phyloP scores from a whole-genome alignment of 1,284 basidiomycete genomes.

The Stygiomarasmius scandens region DNA sequence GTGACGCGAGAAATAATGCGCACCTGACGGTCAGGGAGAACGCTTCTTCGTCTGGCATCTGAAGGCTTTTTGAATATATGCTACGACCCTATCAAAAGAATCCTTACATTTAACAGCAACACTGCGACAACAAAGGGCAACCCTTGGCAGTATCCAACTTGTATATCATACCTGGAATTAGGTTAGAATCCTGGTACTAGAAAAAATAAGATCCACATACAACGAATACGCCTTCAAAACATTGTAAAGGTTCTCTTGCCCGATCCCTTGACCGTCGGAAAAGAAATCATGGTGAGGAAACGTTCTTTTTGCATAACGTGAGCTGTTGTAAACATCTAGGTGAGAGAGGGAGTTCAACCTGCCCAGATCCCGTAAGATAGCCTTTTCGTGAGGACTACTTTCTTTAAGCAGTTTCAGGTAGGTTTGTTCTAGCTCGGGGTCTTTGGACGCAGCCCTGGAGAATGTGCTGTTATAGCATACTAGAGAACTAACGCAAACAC shows the following conservation, averaged over 20 bases:
- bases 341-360: slow-evolving; percentile 44
- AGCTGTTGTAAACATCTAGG: slow-evolving; percentile 9
- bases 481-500: slow-evolving; percentile 3
- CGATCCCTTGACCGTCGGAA: slow-evolving; percentile 87
- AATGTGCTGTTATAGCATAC: slow-evolving; percentile 13
- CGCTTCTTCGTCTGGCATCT: slow-evolving; percentile 99
- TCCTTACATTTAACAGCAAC: slow-evolving; percentile 80
- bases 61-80: slow-evolving; percentile 12
- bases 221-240: slow-evolving; percentile 97
- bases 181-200: slow-evolving; percentile 18
- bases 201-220: slow-evolving; percentile 35
- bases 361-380: slow-evolving; percentile 89
- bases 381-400: slow-evolving; percentile 87
- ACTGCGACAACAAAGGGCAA: slow-evolving; percentile 95
- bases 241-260: slow-evolving; percentile 96
- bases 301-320: too few species aligned
- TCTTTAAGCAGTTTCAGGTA: slow-evolving; percentile 88
- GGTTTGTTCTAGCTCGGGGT: slow-evolving; percentile 81
- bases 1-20: not conserved
- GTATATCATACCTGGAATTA: slow-evolving; percentile 79
- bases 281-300: slow-evolving; percentile 99
- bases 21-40: slow-evolving; percentile 87
- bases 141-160: slow-evolving; percentile 98
- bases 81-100: not conserved
- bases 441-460: slow-evolving; percentile 84